Evolutionary conservation across 208 protist genomes (phyloP), one percentile per base, ranked within the genome.

Genomic region (Leishmania guyanensis): DNA sequence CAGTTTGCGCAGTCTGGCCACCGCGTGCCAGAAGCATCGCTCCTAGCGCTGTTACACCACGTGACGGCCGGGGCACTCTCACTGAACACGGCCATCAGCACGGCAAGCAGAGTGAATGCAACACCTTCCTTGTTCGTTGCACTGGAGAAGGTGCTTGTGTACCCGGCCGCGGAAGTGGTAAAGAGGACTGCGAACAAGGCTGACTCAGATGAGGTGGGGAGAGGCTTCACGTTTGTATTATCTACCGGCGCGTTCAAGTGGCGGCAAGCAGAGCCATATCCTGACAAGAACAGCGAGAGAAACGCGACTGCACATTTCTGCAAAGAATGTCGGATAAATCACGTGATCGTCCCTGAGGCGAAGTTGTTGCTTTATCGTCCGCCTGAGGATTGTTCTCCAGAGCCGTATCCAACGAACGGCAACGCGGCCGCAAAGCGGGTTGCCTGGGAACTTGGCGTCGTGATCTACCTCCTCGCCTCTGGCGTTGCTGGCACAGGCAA

Each of bases 381-480:
- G 9, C 82, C 82, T 17, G 82, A 85, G 77, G 82, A 82, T 16
- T 68, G 82, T 73, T 71, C 39, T 12, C 82, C 82, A 1, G 0
- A 20, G 12, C 64, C 79, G 1, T 75, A 71, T 43, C 76, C 66
- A 3, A 70, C 72, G 17, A 39, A 48, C 48, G 70, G 75, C n/a
- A 70, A 78, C 10, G 71, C 51, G 54, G 72, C 75, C 29, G 43
- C 82, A 3, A 88, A 84, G 73, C 90, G 62, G 65, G 86, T 85
- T 69, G 83, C 92, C 3, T 96, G 93, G 91, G 84, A 83, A 12
- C 68, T 96, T 0, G 93, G 88, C 26, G 88, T 92, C 36, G 80
- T 92, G 10, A 65, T 91, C 12, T 92, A 91, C 79, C 78, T 86
- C 54, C 56, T 94, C 48, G 91, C 88, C 0, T 78, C 82, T 50